These are phyloP conservation scores for Coniochaeta pulveracea DNA, from an alignment of 2,329 filamentous ascomycete species.

Conservation along the genomic window DNA sequence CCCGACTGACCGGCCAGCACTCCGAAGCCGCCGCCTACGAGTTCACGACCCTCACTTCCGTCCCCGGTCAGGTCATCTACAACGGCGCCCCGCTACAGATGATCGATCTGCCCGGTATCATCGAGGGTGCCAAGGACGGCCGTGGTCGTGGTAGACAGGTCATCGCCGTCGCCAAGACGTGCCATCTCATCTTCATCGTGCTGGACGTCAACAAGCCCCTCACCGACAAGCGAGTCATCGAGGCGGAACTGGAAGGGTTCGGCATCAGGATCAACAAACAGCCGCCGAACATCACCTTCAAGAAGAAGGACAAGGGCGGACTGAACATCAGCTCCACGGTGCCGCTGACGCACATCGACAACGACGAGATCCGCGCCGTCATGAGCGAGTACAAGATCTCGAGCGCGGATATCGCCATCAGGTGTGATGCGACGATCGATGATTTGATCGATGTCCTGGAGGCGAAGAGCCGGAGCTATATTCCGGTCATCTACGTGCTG, in stretches of 20 bases:
- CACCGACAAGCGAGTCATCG: conserved; percentile 93
- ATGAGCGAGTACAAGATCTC: conserved; percentile 96
- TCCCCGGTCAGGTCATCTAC: conserved; percentile 90
- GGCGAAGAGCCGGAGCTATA: conserved; percentile 89
- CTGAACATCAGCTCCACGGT: conserved; percentile 94
- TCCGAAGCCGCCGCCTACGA: conserved; percentile 97
- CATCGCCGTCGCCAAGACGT: conserved; percentile 97
- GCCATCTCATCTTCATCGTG: conserved; percentile 97
- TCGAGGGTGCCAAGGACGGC: conserved; percentile 95
- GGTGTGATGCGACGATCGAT: conserved; percentile 94
- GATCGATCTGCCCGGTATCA: conserved; percentile 96
- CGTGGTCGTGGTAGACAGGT: conserved; percentile 96
- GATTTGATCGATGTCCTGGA: conserved; percentile 94
- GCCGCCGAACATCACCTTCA: conserved; percentile 97
- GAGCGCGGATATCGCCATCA: conserved; percentile 93
- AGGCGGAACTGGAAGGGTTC: conserved; percentile 90
- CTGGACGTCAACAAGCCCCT: conserved; percentile 97
- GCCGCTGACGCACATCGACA: conserved; percentile 81
- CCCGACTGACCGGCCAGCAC: conserved; percentile 84
- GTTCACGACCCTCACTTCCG: conserved; percentile 95
- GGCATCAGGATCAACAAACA: conserved; percentile 96
- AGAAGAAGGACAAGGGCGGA: conserved; percentile 98
- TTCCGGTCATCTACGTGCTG: conserved; percentile 96
- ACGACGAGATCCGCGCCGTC: conserved; percentile 95
- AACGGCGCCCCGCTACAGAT: conserved; percentile 98